Conservation (phyloP, 306 rosid genomes). For the Vicia sativa region DNA sequence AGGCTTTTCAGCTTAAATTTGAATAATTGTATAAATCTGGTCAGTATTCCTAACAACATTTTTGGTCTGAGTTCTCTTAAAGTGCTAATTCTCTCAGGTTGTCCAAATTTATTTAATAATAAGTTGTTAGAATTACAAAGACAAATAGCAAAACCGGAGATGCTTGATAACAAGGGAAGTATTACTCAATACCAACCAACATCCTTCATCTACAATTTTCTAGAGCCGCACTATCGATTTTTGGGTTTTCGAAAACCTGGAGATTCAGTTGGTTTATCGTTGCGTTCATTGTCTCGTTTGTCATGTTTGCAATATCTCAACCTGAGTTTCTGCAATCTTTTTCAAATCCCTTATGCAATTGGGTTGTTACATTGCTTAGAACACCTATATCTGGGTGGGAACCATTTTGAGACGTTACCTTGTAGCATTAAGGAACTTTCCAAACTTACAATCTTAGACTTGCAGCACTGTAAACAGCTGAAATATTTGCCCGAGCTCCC, state of each 20-base stretch:
- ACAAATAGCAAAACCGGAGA: too few species aligned
- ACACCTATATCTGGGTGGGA: not conserved
- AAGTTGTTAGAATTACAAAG: too few species aligned
- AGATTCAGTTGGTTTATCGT: not conserved
- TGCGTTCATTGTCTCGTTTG: not conserved
- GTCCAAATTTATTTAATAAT: not conserved
- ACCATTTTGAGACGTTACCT: constrained; percentile 22
- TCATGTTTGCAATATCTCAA: not conserved
- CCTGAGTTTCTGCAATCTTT: constrained; percentile 22
- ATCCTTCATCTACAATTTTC: too few species aligned
- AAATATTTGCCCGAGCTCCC: constrained; percentile 27
- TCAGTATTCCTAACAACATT: constrained; percentile 10
- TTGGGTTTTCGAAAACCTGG: not conserved
- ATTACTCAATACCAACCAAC: too few species aligned
- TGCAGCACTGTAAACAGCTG: constrained; percentile 1
- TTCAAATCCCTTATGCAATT: constrained; percentile 28
- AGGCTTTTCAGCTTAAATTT: not conserved
- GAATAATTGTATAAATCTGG: constrained; percentile 7
- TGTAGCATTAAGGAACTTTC: constrained; percentile 20
- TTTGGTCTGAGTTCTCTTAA: not conserved
- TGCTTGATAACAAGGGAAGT: too few species aligned
- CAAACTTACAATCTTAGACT: not conserved
- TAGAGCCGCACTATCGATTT: not conserved
- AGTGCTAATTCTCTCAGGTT: not conserved
- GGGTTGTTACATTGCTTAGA: constrained; percentile 12